Evolutionary conservation across 768 basidiomycete genomes (phyloP).

Genomic region (Chalciporus piperatus): DNA sequence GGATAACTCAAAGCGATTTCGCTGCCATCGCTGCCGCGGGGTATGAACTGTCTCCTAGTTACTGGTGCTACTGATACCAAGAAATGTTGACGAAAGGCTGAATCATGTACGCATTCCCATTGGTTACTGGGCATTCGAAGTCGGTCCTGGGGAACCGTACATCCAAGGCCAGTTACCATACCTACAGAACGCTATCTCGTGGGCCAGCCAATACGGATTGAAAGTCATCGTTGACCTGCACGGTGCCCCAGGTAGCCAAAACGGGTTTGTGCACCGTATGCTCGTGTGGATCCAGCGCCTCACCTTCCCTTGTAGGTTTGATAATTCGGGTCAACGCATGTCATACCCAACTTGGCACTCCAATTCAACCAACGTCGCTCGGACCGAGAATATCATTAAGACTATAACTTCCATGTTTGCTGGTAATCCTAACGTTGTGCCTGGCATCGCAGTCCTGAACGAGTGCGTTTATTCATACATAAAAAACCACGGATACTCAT

Average conservation of each 20-base stretch:
- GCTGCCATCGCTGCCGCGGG: conserved; percentile 70
- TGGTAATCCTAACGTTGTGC: conserved; percentile 49
- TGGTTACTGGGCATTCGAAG: conserved; percentile 89
- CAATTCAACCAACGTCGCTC: conserved; percentile 59
- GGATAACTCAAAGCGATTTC: conserved; percentile 84
- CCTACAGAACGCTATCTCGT: conserved; percentile 60
- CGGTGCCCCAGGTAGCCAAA: conserved; percentile 82
- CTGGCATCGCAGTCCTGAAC: conserved; percentile 73
- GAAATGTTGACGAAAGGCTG: conserved; percentile 42
- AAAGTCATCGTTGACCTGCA: conserved; percentile 83
- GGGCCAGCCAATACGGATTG: conserved; percentile 68
- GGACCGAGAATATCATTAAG: conserved; percentile 65
- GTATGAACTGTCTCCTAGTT: conserved; percentile 33
- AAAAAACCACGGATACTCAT: neutral
- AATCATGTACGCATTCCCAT: conserved; percentile 85
- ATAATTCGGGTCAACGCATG: conserved; percentile 74
- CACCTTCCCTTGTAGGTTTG: conserved; percentile 48
- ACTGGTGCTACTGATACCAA: neutral
- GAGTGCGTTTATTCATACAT: conserved; percentile 47
- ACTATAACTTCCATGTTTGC: conserved; percentile 59
- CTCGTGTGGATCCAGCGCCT: neutral
- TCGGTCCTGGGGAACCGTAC: conserved; percentile 73
- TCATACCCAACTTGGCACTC: conserved; percentile 68
- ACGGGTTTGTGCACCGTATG: conserved; percentile 48
- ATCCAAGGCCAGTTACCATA: conserved; percentile 75